These are phyloP conservation scores for Lavandula angustifolia DNA, from an alignment of 257 asterid genomes.

Conservation along the genomic window DNA sequence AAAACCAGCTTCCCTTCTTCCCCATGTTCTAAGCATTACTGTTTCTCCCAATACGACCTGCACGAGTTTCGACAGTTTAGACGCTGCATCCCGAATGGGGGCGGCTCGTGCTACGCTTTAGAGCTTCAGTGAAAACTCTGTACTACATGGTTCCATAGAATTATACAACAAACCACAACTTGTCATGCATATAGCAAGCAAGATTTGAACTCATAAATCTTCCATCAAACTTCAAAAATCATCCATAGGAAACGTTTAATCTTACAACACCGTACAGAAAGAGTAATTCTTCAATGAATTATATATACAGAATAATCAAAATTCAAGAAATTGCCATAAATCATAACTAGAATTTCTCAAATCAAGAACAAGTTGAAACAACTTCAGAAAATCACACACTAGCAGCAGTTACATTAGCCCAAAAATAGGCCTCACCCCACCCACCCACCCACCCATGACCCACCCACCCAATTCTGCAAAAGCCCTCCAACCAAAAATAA, in stretches of 20 bases:
- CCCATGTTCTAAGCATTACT: slow-evolving; percentile 93
- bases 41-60: slow-evolving; percentile 46
- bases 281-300: too few species aligned
- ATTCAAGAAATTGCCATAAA: too few species aligned
- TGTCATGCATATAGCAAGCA: neutral
- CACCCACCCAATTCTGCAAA: too few species aligned
- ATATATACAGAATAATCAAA: too few species aligned
- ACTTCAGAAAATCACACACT: slow-evolving; percentile 18
- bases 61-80: slow-evolving; percentile 16
- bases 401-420: slow-evolving; percentile 25
- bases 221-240: too few species aligned
- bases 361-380: neutral
- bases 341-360: too few species aligned
- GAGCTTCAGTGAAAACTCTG: neutral
- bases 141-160: slow-evolving; percentile 15
- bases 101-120: neutral
- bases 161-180: neutral
- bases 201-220: too few species aligned
- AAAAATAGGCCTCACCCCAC: slow-evolving; percentile 5
- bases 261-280: too few species aligned
- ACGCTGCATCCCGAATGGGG: slow-evolving; percentile 16
- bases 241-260: too few species aligned
- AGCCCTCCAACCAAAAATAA: too few species aligned
- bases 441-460: slow-evolving; percentile 4
- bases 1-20: slow-evolving; percentile 95